Evolutionary conservation across 2,329 filamentous ascomycete genomes (phyloP).

Genomic region (Colletotrichum musicola): DNA sequence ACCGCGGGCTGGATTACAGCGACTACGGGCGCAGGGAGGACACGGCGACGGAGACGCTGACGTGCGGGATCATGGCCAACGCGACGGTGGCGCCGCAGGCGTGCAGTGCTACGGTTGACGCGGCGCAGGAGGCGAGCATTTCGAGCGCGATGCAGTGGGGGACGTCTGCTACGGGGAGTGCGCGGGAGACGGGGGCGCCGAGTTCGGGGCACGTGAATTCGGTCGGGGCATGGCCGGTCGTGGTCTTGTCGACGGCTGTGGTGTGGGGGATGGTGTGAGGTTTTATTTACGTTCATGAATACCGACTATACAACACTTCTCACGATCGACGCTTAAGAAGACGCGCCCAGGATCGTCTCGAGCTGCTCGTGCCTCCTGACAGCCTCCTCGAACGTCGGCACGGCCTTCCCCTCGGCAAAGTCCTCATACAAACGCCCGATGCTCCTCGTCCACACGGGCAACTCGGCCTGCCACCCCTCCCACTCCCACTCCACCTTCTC

Average conservation of each 20-base stretch:
- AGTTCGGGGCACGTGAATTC: background rate
- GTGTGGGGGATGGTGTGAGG: background rate
- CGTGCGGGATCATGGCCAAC: constrained; percentile 14
- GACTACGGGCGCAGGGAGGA: too few relatives aligned
- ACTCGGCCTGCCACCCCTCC: constrained; percentile 59
- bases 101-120: constrained; percentile 14
- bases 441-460: constrained; percentile 59
- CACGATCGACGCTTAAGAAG: background rate
- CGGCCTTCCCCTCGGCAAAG: constrained; percentile 51
- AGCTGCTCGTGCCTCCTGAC: constrained; percentile 29
- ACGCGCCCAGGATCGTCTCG: background rate
- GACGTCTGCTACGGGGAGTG: constrained; percentile 43
- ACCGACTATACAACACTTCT: background rate
- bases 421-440: constrained; percentile 70
- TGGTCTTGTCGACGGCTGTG: background rate
- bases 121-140: constrained; percentile 21
- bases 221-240: background rate
- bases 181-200: constrained; percentile 41
- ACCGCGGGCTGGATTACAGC: background rate
- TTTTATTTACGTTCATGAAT: background rate
- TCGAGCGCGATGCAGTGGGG: constrained; percentile 21
- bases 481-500: constrained; percentile 59
- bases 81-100: constrained; percentile 11
- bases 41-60: background rate
- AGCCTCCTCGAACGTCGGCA: constrained; percentile 32